These are phyloP conservation scores for Dactylonectria estremocensis DNA, from an alignment of 2,329 filamentous ascomycete species.

Conservation along the genomic window DNA sequence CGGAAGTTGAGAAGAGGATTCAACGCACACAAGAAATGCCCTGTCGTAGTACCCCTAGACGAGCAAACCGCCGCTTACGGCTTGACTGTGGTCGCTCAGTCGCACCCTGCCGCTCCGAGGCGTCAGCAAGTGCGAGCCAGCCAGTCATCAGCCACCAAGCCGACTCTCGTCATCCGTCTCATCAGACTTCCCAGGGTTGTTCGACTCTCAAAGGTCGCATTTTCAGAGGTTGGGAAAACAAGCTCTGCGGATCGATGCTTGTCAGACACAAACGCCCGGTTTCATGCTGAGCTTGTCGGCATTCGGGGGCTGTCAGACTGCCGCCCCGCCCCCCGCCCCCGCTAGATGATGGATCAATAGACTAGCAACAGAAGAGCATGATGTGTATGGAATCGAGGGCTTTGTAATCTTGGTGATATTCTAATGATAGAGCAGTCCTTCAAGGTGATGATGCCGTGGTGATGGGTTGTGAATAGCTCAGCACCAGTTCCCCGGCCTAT, in stretches of 20 bases:
- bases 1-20: not conserved
- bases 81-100: not conserved
- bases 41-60: conserved; percentile 13
- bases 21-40: conserved; percentile 9
- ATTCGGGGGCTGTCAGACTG: not conserved
- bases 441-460: conserved; percentile 8
- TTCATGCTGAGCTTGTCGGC: not conserved
- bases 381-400: not conserved
- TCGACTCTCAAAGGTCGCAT: not conserved
- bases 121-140: conserved; percentile 3
- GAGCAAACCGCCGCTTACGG: conserved; percentile 1
- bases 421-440: conserved; percentile 6
- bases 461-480: conserved; percentile 8
- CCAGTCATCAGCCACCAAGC: conserved; percentile 1
- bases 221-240: not conserved
- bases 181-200: too few relatives aligned
- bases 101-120: not conserved
- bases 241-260: conserved; percentile 1
- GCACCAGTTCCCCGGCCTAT: conserved; percentile 4
- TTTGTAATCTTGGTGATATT: conserved; percentile 1
- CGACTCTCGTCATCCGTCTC: conserved; percentile 10
- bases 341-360: conserved; percentile 1
- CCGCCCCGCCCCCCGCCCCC: not conserved
- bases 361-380: not conserved
- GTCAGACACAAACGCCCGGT: conserved; percentile 1